A percentile compares a stretch with the other conserved stretches of the same genome.
phyloP scores from a whole-genome alignment of 441 rosid species.

The Gossypium davidsonii region DNA sequence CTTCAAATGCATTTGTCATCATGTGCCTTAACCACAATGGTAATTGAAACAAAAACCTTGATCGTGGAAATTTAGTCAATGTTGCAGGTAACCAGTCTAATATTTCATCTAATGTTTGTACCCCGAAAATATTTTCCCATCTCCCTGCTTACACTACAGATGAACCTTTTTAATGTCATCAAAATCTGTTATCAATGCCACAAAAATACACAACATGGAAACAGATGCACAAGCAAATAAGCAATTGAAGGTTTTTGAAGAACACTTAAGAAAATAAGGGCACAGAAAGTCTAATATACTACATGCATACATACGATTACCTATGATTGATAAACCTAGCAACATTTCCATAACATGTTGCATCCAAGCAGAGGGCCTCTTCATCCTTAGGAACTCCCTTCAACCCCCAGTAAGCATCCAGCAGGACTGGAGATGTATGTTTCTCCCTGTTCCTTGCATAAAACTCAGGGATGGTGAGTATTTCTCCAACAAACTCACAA shows the following conservation, averaged over 20 bases:
- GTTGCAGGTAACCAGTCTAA: background rate
- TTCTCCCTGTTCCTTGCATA: slow-evolving; percentile 34
- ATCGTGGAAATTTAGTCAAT: background rate
- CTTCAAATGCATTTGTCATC: background rate
- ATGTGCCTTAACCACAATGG: background rate
- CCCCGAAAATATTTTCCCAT: background rate
- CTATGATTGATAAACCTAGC: slow-evolving; percentile 93
- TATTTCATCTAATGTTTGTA: background rate
- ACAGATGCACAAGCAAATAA: background rate
- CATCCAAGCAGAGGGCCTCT: slow-evolving; percentile 77
- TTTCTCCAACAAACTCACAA: slow-evolving; percentile 84
- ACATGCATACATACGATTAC: slow-evolving; percentile 28
- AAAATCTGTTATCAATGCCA: background rate
- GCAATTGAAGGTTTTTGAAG: background rate
- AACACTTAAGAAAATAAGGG: background rate
- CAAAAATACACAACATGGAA: background rate
- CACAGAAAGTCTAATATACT: background rate
- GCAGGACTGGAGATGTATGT: slow-evolving; percentile 36
- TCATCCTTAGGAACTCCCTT: slow-evolving; percentile 39
- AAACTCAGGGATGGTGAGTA: slow-evolving; percentile 62
- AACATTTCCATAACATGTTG: slow-evolving; percentile 63
- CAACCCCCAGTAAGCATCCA: slow-evolving; percentile 82
- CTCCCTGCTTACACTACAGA: background rate
- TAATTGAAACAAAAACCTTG: background rate
- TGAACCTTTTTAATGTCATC: background rate